Conservation (phyloP, 352 stramenopile genomes). For the Phytophthora cactorum region DNA sequence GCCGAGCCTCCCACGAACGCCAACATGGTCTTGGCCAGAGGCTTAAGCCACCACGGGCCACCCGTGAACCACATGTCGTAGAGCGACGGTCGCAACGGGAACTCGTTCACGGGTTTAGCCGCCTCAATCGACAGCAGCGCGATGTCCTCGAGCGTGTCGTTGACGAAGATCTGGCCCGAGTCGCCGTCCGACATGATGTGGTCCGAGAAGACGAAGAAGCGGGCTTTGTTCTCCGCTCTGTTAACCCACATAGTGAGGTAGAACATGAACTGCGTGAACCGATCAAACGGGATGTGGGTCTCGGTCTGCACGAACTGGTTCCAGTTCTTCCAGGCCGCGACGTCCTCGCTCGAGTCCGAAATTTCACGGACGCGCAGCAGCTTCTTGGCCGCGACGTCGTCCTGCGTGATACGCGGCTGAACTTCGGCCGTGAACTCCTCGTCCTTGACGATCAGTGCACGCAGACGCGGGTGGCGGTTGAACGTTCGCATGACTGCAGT, state of each 20-base stretch:
- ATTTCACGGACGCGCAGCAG: constrained; percentile 41
- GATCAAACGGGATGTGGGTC: constrained; percentile 45
- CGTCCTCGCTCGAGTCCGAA: constrained; percentile 25
- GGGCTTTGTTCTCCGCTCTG: constrained; percentile 25
- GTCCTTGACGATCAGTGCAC: constrained; percentile 39
- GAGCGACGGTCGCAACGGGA: constrained; percentile 48
- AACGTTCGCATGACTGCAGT: constrained; percentile 57
- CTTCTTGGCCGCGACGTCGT: constrained; percentile 38
- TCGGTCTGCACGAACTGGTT: constrained; percentile 43
- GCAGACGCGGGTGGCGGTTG: constrained; percentile 68
- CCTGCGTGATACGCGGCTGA: constrained; percentile 40
- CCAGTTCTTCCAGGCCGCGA: constrained; percentile 37
- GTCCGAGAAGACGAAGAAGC: constrained; percentile 63
- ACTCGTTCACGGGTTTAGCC: constrained; percentile 26
- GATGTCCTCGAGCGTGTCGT: constrained; percentile 48
- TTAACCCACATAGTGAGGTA: constrained; percentile 55
- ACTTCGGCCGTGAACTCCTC: constrained; percentile 50
- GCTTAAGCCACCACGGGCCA: constrained; percentile 49
- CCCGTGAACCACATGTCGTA: constrained; percentile 49
- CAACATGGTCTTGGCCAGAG: constrained; percentile 36
- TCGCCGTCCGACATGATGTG: constrained; percentile 66
- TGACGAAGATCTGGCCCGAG: constrained; percentile 54
- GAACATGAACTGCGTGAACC: constrained; percentile 56
- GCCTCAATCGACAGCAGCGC: constrained; percentile 44
- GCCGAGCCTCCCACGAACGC: constrained; percentile 26